phyloP scores from a whole-genome alignment of 345 rosid species.

The Syzygium grande region DNA sequence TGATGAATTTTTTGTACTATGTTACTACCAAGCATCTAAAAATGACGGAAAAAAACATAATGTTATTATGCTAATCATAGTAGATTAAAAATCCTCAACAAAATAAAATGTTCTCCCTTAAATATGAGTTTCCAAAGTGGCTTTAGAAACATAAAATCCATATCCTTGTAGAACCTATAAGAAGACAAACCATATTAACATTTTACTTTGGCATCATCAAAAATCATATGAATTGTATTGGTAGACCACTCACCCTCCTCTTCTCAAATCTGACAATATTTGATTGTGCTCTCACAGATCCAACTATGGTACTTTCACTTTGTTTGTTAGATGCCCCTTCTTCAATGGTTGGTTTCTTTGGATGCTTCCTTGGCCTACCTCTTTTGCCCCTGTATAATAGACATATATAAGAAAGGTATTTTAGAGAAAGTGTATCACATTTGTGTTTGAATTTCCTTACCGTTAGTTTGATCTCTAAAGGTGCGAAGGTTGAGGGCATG shows the following conservation, averaged over 20 bases:
- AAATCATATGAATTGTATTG: rapidly evolving
- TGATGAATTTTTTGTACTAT: not conserved
- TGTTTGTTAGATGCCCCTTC: not conserved
- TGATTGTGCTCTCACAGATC: not conserved
- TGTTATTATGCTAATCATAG: not conserved
- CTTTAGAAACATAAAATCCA: not conserved
- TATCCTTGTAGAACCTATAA: too few species aligned
- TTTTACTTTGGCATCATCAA: not conserved
- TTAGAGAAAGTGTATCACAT: not conserved
- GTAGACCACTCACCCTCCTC: not conserved
- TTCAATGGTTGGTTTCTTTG: not conserved
- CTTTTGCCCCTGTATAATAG: not conserved
- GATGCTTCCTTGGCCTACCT: not conserved
- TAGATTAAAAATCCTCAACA: not conserved
- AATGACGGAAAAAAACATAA: not conserved
- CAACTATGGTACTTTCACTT: not conserved
- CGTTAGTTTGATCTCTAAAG: not conserved
- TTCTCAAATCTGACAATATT: not conserved
- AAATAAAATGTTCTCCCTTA: not conserved
- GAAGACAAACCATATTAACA: not conserved
- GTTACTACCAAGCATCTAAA: not conserved
- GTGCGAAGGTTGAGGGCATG: rapidly evolving
- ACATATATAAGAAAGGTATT: not conserved
- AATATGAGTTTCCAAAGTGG: not conserved
- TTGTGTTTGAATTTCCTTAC: not conserved